These are phyloP conservation scores for Austroboletus novae-zelandiae DNA, from an alignment of 1,284 basidiomycete genomes.

Conservation along the genomic window DNA sequence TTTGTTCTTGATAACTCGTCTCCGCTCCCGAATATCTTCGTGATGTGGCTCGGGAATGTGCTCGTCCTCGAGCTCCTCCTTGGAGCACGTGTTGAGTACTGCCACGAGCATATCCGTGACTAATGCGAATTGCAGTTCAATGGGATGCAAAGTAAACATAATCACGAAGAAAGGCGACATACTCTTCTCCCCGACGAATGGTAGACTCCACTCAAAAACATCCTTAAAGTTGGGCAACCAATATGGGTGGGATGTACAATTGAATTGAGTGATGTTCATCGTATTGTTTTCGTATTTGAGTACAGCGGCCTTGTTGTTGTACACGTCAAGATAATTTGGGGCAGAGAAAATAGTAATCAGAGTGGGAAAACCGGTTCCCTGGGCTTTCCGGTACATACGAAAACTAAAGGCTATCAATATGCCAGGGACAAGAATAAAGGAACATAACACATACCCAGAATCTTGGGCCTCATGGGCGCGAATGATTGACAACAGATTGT, in stretches of 20 bases:
- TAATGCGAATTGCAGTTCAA: constrained; percentile 25
- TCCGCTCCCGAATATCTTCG: constrained; percentile 70
- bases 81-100: constrained; percentile 90
- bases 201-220: constrained; percentile 89
- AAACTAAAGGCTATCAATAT: constrained; percentile 50
- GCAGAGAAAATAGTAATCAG: constrained; percentile 98
- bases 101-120: constrained; percentile 97
- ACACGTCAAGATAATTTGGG: constrained; percentile 94
- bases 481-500: constrained; percentile 93
- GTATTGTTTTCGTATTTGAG: constrained; percentile 97
- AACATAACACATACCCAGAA: constrained; percentile 64
- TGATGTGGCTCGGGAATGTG: constrained; percentile 36
- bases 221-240: constrained; percentile 96
- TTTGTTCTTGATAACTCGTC: constrained; percentile 94
- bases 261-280: constrained; percentile 95
- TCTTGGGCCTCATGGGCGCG: constrained; percentile 95
- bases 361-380: constrained; percentile 89
- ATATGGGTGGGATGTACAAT: constrained; percentile 93
- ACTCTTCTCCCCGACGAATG: constrained; percentile 96
- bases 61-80: constrained; percentile 89
- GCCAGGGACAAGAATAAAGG: neutral
- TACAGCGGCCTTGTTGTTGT: constrained; percentile 96
- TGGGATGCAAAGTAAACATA: constrained; percentile 1
- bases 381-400: constrained; percentile 96
- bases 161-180: constrained; percentile 27